phyloP scores from a whole-genome alignment of 2,329 filamentous ascomycete species.

The Aspergillus sergii region DNA sequence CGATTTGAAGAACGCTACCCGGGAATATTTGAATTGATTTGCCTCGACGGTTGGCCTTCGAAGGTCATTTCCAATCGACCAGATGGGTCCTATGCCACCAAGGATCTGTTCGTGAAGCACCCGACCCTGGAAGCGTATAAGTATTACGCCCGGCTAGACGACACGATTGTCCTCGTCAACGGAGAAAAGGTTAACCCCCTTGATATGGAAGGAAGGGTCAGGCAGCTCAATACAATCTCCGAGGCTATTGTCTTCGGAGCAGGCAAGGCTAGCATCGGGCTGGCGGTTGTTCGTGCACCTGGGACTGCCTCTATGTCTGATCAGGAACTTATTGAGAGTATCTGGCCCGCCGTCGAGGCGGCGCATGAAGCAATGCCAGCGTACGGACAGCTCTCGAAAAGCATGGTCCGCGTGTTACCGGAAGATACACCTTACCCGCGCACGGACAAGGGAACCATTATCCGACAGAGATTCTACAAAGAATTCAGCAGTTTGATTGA shows the following conservation, averaged over 20 bases:
- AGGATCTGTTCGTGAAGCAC: constrained; percentile 52
- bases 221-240: constrained; percentile 55
- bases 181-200: constrained; percentile 55
- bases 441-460: constrained; percentile 61
- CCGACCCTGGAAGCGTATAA: constrained; percentile 51
- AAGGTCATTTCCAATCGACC: constrained; percentile 49
- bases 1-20: constrained; percentile 39
- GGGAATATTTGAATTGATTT: constrained; percentile 41
- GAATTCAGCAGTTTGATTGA: constrained; percentile 52
- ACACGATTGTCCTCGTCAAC: constrained; percentile 51
- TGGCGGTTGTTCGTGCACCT: constrained; percentile 57
- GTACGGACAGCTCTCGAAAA: constrained; percentile 56
- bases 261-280: constrained; percentile 54
- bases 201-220: constrained; percentile 56
- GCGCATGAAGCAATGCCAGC: constrained; percentile 55
- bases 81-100: constrained; percentile 54
- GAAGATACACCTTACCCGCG: constrained; percentile 49
- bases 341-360: constrained; percentile 55
- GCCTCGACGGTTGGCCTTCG: constrained; percentile 41
- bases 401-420: constrained; percentile 56
- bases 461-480: constrained; percentile 53
- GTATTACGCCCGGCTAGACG: constrained; percentile 51
- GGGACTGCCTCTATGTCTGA: constrained; percentile 45
- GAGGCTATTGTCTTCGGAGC: constrained; percentile 63
- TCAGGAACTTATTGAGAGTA: constrained; percentile 49